Evolutionary conservation across 75 land plant genomes (phyloP).

Genomic region (Azolla pinnata): DNA sequence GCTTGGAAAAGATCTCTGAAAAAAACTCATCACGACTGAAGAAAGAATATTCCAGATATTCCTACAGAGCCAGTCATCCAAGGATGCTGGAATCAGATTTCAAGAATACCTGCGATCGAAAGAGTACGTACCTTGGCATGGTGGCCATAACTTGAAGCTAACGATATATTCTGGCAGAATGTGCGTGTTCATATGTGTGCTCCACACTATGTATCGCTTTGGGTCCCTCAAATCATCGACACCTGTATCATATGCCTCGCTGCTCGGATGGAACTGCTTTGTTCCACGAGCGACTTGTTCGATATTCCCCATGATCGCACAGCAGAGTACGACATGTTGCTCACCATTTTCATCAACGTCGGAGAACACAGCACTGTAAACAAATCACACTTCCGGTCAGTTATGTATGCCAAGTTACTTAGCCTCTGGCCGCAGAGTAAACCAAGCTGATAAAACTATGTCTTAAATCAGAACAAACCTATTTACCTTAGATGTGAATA

Average conservation of each 20-base stretch:
- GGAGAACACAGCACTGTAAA: slow-evolving; percentile 45
- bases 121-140: slow-evolving; percentile 28
- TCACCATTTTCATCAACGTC: slow-evolving; percentile 71
- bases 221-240: slow-evolving; percentile 40
- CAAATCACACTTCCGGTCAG: slow-evolving; percentile 4
- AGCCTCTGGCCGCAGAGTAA: too few relatives aligned
- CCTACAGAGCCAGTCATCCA: slow-evolving; percentile 16
- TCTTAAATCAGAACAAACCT: neutral
- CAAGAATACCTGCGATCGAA: slow-evolving; percentile 8
- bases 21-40: slow-evolving; percentile 1
- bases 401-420: neutral
- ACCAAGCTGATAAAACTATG: neutral
- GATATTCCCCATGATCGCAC: slow-evolving; percentile 56
- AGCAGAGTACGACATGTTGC: slow-evolving; percentile 44
- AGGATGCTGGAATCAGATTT: slow-evolving; percentile 3
- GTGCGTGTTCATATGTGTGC: slow-evolving; percentile 46
- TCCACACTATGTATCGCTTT: slow-evolving; percentile 44
- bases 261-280: slow-evolving; percentile 39
- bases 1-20: slow-evolving; percentile 4
- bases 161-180: slow-evolving; percentile 42
- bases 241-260: slow-evolving; percentile 40
- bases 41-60: neutral
- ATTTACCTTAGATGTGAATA: slow-evolving; percentile 44
- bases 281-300: slow-evolving; percentile 41
- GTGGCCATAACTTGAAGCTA: slow-evolving; percentile 35